Evolutionary conservation across 768 basidiomycete genomes (phyloP).

Genomic region (Trametes cubensis): DNA sequence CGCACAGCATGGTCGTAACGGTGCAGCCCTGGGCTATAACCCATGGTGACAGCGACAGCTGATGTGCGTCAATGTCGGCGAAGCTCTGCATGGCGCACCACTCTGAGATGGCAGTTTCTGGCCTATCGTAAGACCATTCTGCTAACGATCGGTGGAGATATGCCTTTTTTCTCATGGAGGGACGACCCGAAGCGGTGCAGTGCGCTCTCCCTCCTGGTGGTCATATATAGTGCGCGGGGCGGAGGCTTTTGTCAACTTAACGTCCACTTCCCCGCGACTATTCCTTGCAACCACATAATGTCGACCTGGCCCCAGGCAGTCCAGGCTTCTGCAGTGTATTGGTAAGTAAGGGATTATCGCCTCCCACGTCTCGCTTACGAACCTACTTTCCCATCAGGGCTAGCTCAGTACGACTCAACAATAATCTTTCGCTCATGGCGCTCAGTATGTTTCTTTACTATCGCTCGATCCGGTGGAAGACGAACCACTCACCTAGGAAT

Average conservation of each 20-base stretch:
- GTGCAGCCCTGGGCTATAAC: not conserved
- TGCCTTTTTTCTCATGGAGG: not conserved
- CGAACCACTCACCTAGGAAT: no score
- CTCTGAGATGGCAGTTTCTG: not conserved
- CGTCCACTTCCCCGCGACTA: not conserved
- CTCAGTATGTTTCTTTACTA: slow-evolving; percentile 5
- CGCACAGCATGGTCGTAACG: slow-evolving; percentile 3
- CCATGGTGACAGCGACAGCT: not conserved
- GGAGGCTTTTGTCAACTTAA: not conserved
- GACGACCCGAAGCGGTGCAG: not conserved
- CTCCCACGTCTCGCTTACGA: slow-evolving; percentile 7
- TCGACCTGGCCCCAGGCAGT: not conserved
- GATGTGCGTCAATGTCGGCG: not conserved
- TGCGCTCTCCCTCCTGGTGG: not conserved
- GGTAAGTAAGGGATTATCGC: not conserved
- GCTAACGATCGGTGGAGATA: not conserved
- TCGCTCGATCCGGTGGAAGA: not conserved
- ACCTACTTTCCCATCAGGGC: slow-evolving; percentile 8
- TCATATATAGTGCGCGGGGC: not conserved
- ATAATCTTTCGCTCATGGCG: not conserved
- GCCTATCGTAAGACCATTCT: not conserved
- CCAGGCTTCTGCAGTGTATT: slow-evolving; percentile 14
- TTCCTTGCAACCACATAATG: not conserved
- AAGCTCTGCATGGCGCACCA: not conserved
- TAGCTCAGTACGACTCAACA: slow-evolving; percentile 13